These are phyloP conservation scores for Pythium phragmiticola DNA, from an alignment of 352 stramenopile genomes.

Conservation along the genomic window DNA sequence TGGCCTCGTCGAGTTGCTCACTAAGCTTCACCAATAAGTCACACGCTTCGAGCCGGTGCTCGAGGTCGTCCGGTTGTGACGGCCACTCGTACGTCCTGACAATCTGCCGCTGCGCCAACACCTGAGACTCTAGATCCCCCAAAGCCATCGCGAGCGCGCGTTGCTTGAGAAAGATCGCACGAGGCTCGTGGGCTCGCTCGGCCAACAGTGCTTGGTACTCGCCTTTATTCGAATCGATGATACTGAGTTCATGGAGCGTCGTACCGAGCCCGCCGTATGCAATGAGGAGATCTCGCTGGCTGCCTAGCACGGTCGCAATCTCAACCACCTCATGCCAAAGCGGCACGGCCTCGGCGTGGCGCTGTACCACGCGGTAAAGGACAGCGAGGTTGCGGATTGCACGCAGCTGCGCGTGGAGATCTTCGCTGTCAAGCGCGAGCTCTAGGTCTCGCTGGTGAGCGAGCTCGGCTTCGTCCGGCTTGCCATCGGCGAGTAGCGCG, in stretches of 20 bases:
- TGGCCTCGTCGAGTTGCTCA: conserved; percentile 37
- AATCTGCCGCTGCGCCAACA: conserved; percentile 45
- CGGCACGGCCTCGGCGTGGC: conserved; percentile 45
- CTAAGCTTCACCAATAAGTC: conserved; percentile 45
- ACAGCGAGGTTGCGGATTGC: conserved; percentile 54
- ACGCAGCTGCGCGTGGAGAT: conserved; percentile 51
- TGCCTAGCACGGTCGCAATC: conserved; percentile 41
- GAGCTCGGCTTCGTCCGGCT: conserved; percentile 35
- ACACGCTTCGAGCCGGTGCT: conserved; percentile 49
- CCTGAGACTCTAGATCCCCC: conserved; percentile 41
- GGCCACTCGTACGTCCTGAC: conserved; percentile 54
- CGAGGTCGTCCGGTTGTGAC: conserved; percentile 27
- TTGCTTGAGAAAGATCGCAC: conserved; percentile 47
- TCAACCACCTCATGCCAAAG: conserved; percentile 57
- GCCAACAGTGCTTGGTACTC: conserved; percentile 20
- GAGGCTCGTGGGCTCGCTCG: conserved; percentile 21
- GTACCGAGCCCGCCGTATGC: conserved; percentile 45
- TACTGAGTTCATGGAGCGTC: conserved; percentile 35
- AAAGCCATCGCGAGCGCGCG: conserved; percentile 41
- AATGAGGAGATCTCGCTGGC: conserved; percentile 40
- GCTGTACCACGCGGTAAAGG: conserved; percentile 37
- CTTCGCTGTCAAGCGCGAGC: conserved; percentile 46
- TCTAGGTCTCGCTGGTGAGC: conserved; percentile 54
- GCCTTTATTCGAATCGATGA: conserved; percentile 10
- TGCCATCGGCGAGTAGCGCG: conserved; percentile 47